Evolutionary conservation across 495 filamentous ascomycete genomes (phyloP), one percentile per base, ranked within the genome.

Genomic region (Amniculicola lignicola): DNA sequence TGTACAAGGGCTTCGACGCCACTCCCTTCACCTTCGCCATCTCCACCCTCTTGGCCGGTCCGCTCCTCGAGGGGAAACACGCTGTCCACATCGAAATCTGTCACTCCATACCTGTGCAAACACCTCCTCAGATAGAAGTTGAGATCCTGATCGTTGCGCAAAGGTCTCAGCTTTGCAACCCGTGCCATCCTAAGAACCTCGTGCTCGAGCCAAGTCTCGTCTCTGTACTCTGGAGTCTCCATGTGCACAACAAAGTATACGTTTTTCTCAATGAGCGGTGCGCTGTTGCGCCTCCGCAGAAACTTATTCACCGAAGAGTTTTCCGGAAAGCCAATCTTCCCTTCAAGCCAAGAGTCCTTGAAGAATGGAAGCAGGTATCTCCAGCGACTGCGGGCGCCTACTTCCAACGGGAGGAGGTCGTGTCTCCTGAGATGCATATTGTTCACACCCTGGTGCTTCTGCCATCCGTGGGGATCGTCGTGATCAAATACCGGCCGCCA

Each of bases 341-440:
- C 9, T 6, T 9, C 37, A 40, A 10, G 10, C 15, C 16, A 22
- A 14, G 12, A 6, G 28, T 51, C 54, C 11, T n/a, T 21, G 22
- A 51, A 51, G 14, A 48, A 38, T 18, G 54, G 54, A 15, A 58
- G 21, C 23, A 51, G 18, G 2, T 4, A 25, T 31, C 22, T 5
- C 15, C 51, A 33, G 0, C 16, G n/a, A n/a, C 16, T 35, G 21
- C 3, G 4, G 7, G 54, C 37, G 0, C 54, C 54, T 25, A 24
- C 10, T 22, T 50, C 54, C 1, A 58, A 14, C 18, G 54, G 54
- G 6, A 4, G n/a, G 5, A 24, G 4, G 15, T 27, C 18, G 1
- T 18, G 3, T 54, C 40, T 3, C 1, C 21, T 7, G 9, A 21
- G 14, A 7, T 10, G 12, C 14, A 22, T 16, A 21, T 44, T 4